Conservation (phyloP, 2,329 filamentous ascomycete genomes). For the Cercospora zeina region DNA sequence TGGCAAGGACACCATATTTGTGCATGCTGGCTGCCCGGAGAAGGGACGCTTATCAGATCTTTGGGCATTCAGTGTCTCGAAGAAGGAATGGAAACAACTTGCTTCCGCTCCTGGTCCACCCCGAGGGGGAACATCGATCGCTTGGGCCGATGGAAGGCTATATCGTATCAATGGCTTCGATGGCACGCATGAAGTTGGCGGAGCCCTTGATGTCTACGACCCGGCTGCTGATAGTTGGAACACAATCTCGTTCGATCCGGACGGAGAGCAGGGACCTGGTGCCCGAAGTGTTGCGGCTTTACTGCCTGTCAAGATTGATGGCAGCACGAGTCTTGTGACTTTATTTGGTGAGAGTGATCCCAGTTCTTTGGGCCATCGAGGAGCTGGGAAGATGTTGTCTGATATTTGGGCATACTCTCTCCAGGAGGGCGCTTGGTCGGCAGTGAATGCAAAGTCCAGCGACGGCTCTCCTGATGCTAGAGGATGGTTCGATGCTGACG, state of each 20-base stretch:
- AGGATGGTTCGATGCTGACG: constrained; percentile 58
- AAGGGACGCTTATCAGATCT: constrained; percentile 66
- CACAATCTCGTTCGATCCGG: constrained; percentile 42
- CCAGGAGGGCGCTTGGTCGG: constrained; percentile 39
- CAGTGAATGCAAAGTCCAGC: constrained; percentile 34
- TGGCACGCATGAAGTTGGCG: constrained; percentile 68
- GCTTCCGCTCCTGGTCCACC: constrained; percentile 66
- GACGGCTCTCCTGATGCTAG: constrained; percentile 44
- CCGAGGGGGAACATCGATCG: constrained; percentile 68
- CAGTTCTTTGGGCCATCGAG: constrained; percentile 54
- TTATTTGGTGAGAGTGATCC: constrained; percentile 58
- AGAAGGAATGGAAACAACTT: constrained; percentile 66
- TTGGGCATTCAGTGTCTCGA: constrained; percentile 73
- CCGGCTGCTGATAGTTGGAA: constrained; percentile 46
- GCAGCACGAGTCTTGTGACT: constrained; percentile 48
- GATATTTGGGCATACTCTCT: constrained; percentile 55
- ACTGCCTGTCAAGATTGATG: constrained; percentile 45
- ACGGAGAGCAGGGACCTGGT: constrained; percentile 50
- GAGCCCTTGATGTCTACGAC: constrained; percentile 65
- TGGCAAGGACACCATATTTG: constrained; percentile 67
- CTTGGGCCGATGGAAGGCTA: constrained; percentile 62
- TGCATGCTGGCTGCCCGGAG: constrained; percentile 74
- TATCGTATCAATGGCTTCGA: constrained; percentile 83
- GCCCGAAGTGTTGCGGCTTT: constrained; percentile 54
- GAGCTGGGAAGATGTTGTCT: constrained; percentile 57